Percentiles rank a stretch among this genome's conserved stretches.
Conservation (phyloP, 192 early-diverging fungal genomes). For the Backusella australiensis region DNA sequence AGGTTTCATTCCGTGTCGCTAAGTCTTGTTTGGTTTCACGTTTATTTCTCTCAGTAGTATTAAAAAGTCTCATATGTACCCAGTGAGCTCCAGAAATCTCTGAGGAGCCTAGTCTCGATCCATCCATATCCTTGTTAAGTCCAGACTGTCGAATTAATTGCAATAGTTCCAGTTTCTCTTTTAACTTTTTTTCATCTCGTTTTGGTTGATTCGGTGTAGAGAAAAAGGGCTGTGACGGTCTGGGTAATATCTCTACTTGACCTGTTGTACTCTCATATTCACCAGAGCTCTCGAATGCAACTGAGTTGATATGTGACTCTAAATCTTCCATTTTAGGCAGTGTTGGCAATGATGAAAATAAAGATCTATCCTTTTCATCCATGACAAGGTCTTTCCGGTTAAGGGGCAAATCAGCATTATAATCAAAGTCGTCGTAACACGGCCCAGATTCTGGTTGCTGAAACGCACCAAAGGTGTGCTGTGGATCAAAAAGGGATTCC, state of each 20-base stretch:
- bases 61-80: not conserved
- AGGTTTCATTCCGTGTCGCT: not conserved
- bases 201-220: not conserved
- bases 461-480: slow-evolving; percentile 17
- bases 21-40: not conserved
- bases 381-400: not conserved
- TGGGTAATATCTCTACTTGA: slow-evolving; percentile 18
- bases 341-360: not conserved
- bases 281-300: not conserved
- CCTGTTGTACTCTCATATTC: not conserved
- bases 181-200: slow-evolving; percentile 2
- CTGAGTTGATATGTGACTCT: not conserved
- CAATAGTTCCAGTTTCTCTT: slow-evolving; percentile 18
- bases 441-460: not conserved
- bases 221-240: slow-evolving; percentile 10
- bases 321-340: slow-evolving; percentile 15
- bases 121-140: not conserved
- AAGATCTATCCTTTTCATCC: not conserved
- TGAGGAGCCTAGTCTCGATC: not conserved
- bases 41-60: not conserved
- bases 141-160: slow-evolving; percentile 7
- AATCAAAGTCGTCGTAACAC: not conserved
- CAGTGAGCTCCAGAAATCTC: not conserved
- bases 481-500: slow-evolving; percentile 23
- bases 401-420: not conserved